Evolutionary conservation across 2,329 filamentous ascomycete genomes (phyloP), one percentile per base, ranked within the genome.

Genomic region (Malbranchea zuffiana): DNA sequence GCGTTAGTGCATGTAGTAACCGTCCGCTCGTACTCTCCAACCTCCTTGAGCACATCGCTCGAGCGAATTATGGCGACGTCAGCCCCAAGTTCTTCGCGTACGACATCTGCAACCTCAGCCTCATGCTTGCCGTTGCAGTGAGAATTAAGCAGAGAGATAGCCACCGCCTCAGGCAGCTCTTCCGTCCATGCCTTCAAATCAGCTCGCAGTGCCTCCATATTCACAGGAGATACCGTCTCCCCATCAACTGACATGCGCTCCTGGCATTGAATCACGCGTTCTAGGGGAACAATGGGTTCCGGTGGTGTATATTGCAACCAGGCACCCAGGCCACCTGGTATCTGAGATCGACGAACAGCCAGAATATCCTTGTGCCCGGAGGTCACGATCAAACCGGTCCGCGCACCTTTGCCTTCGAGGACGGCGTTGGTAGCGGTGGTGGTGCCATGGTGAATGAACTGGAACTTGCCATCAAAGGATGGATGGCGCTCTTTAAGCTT

Each of bases 401-500:
- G 62, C n/a, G 61, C 64, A 17, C 67, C 67, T 42, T 69, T 68
- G 15, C 62, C 62, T 44, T 70, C 66, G 2, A 69, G 54, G 13
- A 69, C 62, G 3, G 66, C 66, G 44, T 69, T 69, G 1, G 66
- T 70, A 2, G 60, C 66, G 7, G 63, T 63, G 2, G 66, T 69
- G 1, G 65, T 69, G 6, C 66, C 66, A 46, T 69, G 66, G 34
- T 69, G 66, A 32, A 69, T 65, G 44, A 63, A 66, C 15, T 63
- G 56, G 42, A 69, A 68, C 29, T 56, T 57, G n/a, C 62, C 65
- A 1, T 58, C 50, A 62, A 61, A 67, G 41, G 46, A 42, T n/a
- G n/a, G n/a, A 42, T 60, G 61, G 13, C 54, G 51, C 2, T 57
- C 50, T 33, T 61, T 52, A 3, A 68, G 46, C 6, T 58, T 50